Base-by-base conservation (phyloP, 345 rosid genomes). In the Clarkia xantiana region DNA sequence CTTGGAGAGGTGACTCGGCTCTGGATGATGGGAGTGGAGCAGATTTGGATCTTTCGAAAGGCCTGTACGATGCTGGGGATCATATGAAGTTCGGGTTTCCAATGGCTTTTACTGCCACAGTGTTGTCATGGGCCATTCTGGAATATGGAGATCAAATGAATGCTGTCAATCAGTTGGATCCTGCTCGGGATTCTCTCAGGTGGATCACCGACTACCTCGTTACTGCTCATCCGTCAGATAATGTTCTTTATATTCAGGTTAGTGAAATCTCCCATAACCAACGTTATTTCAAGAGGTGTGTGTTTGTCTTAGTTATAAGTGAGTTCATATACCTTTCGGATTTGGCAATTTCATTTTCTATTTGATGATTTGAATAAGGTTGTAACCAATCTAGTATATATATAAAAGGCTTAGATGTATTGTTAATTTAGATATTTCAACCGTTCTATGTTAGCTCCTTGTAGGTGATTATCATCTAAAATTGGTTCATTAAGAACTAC, bases 91-190 rank as follows among this genome's bases (percentile, higher is more conserved):
- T 93, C 66, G 95, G 94, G 45, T 82, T 87, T 34, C 99, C 99
- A 0, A 58, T 93, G 94, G 96, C 99, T 44, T 93, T 72, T 62
- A 87, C 96, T 13, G 95, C 96, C 14, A 81, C 94, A 0, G 74
- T 84, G 34, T 52, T 93, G 57, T 84, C 99, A 0, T 93, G 99
- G 99, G 60, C 96, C 10, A 93, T 93, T 48, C 93, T 93, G 9
- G 99, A 93, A 70, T 93, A 93, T 49, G 96, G 94, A 45, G 94
- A 80, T 68, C 99, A 93, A 55, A 91, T 91, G 98, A 72, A 60
- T 7, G 95, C 55, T 0, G 75, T 76, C 38, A 67, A 72, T 55
- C 95, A 74, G 54, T 62, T 86, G 62, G 69, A 65, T 38, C 69
- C 84, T 4, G 95, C 98, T 11, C 72, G 66, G 54, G 78, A 66